Conservation (phyloP, 495 filamentous ascomycete species). For the Tuber microsphaerosporum region DNA sequence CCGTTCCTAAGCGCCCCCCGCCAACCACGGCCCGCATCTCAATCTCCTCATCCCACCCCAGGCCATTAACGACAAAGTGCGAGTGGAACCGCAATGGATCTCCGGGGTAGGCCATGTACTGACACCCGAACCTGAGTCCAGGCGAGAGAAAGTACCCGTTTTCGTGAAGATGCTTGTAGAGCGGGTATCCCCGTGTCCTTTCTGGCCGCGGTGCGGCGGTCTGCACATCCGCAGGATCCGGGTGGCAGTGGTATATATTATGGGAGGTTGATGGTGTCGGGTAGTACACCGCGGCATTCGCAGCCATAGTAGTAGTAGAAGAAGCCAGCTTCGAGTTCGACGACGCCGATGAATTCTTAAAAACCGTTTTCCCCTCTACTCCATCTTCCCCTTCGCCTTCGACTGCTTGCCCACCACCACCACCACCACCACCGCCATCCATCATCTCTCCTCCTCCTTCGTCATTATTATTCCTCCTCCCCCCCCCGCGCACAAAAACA, state of each 20-base stretch:
- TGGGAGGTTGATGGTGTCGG: constrained; percentile 53
- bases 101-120: constrained; percentile 89
- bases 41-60: constrained; percentile 80
- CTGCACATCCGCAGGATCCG: constrained; percentile 38
- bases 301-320: constrained; percentile 14
- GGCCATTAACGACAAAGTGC: constrained; percentile 73
- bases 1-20: constrained; percentile 80
- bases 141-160: constrained; percentile 80
- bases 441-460: constrained; percentile 1
- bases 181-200: constrained; percentile 46
- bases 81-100: constrained; percentile 91
- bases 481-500: constrained; percentile 8
- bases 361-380: constrained; percentile 43
- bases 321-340: constrained; percentile 15
- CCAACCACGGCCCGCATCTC: constrained; percentile 74
- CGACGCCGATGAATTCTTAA: constrained; percentile 41
- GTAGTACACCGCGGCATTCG: constrained; percentile 48
- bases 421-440: constrained; percentile 15
- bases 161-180: constrained; percentile 71
- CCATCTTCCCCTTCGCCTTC: constrained; percentile 46
- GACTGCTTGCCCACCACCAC: constrained; percentile 20
- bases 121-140: constrained; percentile 86
- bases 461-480: constrained; percentile 10
- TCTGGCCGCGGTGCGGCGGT: constrained; percentile 12
- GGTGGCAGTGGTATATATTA: constrained; percentile 43